Percentiles rank a stretch among this genome's conserved stretches.
Evolutionary conservation across 164 flowering plant species (phyloP).

Genomic region (Stephania cephalantha): DNA sequence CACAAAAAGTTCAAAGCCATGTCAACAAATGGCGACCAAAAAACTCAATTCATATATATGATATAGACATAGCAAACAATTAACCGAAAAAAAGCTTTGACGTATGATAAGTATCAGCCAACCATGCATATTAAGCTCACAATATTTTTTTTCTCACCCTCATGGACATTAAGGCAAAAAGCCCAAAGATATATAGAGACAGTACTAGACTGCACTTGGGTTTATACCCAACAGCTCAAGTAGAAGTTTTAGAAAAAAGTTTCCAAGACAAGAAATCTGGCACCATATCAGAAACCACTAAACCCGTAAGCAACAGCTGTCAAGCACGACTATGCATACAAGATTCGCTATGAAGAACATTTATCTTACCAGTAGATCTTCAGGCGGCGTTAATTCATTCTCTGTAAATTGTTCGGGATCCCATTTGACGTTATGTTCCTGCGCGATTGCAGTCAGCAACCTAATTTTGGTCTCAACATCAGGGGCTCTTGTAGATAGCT

Average conservation of each 20-base stretch:
- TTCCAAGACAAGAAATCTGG: background rate
- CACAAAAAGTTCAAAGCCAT: background rate
- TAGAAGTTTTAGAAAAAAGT: background rate
- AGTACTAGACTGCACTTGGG: background rate
- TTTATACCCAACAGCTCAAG: background rate
- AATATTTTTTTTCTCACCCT: background rate
- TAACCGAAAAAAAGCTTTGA: background rate
- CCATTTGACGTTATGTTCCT: conserved; percentile 81
- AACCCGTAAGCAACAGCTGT: background rate
- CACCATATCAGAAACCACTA: background rate
- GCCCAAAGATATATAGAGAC: background rate
- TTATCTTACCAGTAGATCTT: conserved; percentile 51
- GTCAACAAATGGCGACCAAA: background rate
- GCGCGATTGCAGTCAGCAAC: conserved; percentile 64
- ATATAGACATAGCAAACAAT: background rate
- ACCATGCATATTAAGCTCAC: background rate
- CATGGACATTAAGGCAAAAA: background rate
- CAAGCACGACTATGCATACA: background rate
- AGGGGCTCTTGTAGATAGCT: conserved; percentile 76
- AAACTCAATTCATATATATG: background rate
- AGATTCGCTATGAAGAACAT: background rate
- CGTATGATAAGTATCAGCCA: background rate
- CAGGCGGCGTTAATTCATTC: conserved; percentile 34
- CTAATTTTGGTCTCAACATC: conserved; percentile 75
- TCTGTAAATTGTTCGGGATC: conserved; percentile 52